phyloP scores from a whole-genome alignment of 2,329 filamentous ascomycete genomes.

The Fusarium newnesense region DNA sequence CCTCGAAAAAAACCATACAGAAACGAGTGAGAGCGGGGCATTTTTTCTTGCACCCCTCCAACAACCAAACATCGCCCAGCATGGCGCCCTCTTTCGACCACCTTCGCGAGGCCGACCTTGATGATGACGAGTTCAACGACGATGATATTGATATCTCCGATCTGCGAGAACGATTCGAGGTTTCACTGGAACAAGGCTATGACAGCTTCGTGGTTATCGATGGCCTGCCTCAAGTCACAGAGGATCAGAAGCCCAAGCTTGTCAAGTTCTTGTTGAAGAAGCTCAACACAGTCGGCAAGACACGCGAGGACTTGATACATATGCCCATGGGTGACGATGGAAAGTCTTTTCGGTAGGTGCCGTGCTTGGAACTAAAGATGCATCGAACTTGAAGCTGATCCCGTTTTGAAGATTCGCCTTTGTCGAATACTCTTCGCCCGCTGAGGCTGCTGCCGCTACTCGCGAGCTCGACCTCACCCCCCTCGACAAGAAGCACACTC shows the following conservation, averaged over 20 bases:
- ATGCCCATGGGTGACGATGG: constrained; percentile 94
- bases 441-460: constrained; percentile 88
- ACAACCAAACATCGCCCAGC: constrained; percentile 57
- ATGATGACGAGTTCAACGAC: constrained; percentile 86
- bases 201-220: constrained; percentile 97
- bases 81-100: constrained; percentile 94
- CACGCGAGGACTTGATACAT: constrained; percentile 85
- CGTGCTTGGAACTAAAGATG: background rate
- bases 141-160: constrained; percentile 96
- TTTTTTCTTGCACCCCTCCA: constrained; percentile 50
- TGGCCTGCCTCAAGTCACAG: constrained; percentile 87
- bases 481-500: constrained; percentile 96
- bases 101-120: constrained; percentile 88
- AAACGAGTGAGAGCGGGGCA: constrained; percentile 51
- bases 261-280: constrained; percentile 97
- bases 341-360: constrained; percentile 82
- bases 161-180: constrained; percentile 92
- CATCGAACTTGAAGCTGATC: constrained; percentile 21
- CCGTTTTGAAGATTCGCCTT: constrained; percentile 81
- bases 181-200: constrained; percentile 93
- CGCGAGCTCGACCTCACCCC: constrained; percentile 87
- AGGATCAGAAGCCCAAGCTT: constrained; percentile 92
- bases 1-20: constrained; percentile 32
- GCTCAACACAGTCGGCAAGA: constrained; percentile 85
- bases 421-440: constrained; percentile 92